Evolutionary conservation across 768 basidiomycete species (phyloP).

Genomic region (Asterophora parasitica): DNA sequence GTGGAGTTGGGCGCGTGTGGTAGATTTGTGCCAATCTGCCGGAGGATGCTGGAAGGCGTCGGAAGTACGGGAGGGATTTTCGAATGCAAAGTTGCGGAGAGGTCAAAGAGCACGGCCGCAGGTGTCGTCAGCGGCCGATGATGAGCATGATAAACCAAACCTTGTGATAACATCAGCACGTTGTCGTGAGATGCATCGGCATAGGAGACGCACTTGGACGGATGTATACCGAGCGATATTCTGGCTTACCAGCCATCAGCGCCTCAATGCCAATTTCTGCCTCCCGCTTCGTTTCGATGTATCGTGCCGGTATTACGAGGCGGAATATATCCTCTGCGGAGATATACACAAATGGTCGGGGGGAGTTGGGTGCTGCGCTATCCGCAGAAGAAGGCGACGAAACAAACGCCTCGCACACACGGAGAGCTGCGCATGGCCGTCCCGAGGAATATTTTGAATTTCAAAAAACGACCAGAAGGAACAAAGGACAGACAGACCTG

Average conservation of each 20-base stretch:
- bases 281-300: conserved; percentile 92
- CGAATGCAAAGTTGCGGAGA: conserved; percentile 70
- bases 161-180: conserved; percentile 33
- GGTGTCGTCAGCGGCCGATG: conserved; percentile 85
- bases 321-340: conserved; percentile 94
- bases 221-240: conserved; percentile 72
- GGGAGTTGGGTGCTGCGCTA: conserved; percentile 22
- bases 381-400: conserved; percentile 33
- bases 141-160: conserved; percentile 95
- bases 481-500: conserved; percentile 58
- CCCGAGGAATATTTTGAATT: conserved; percentile 2
- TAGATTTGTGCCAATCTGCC: conserved; percentile 40
- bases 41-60: conserved; percentile 62
- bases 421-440: conserved; percentile 43
- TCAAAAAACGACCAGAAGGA: not conserved
- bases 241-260: conserved; percentile 38
- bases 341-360: conserved; percentile 84
- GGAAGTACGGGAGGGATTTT: conserved; percentile 53
- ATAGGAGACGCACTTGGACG: conserved; percentile 69
- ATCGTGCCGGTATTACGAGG: conserved; percentile 78
- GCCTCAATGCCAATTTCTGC: conserved; percentile 70
- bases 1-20: conserved; percentile 19
- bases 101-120: conserved; percentile 75
- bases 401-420: conserved; percentile 75
- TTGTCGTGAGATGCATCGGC: not conserved